Evolutionary conservation across 108 stramenopile genomes (phyloP).

Genomic region (Discostella stelligeroides): DNA sequence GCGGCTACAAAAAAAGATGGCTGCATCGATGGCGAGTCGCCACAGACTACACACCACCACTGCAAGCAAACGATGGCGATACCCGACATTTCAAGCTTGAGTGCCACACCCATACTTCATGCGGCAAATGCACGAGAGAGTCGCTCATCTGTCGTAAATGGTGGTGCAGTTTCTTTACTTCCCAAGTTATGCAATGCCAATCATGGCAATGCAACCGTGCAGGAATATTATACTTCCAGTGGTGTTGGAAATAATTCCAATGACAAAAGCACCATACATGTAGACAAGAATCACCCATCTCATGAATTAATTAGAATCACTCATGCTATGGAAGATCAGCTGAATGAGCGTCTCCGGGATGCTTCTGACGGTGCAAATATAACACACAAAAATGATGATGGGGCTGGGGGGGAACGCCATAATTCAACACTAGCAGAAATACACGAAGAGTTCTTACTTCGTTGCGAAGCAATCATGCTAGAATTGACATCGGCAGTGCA

Average conservation of each 20-base stretch:
- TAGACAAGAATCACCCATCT: constrained; percentile 19
- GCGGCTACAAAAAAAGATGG: not conserved
- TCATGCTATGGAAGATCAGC: constrained; percentile 22
- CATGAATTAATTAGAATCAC: constrained; percentile 37
- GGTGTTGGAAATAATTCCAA: not conserved
- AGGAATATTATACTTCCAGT: too few relatives aligned
- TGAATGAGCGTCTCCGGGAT: constrained; percentile 47
- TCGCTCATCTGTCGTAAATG: not conserved
- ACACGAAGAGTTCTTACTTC: constrained; percentile 43
- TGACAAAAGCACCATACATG: not conserved
- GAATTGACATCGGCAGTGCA: constrained; percentile 43
- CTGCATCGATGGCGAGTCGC: not conserved
- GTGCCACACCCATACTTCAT: constrained; percentile 32
- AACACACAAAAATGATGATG: constrained; percentile 1
- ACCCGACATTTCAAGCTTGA: constrained; percentile 40
- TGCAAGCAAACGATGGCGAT: not conserved
- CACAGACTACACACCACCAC: not conserved
- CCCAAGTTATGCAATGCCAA: constrained; percentile 20
- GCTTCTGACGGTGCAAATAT: constrained; percentile 33
- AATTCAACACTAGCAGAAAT: constrained; percentile 1
- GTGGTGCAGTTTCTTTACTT: constrained; percentile 25
- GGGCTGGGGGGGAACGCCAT: not conserved
- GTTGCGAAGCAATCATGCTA: constrained; percentile 38
- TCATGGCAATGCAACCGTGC: not conserved
- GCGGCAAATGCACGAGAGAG: not conserved